Evolutionary conservation across 192 early-diverging fungal genomes (phyloP), one percentile per base, ranked within the genome.

Genomic region (Pilaira anomala): DNA sequence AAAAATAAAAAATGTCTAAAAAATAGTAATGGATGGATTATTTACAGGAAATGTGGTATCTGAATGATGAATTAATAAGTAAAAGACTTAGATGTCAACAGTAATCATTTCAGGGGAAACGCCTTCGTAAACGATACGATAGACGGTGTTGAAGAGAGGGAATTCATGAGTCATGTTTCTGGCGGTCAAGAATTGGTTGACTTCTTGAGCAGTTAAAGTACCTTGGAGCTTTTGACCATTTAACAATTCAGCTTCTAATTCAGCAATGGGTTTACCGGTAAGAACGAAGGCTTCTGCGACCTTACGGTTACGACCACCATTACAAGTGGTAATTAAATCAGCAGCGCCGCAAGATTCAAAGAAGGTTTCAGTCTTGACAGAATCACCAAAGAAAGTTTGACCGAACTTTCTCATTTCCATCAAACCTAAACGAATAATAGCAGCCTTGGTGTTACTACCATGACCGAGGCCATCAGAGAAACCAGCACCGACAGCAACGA

Each of bases 171-270:
- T 68, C 48, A 88, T 67, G 3, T 82, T 71, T 41, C 87, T 78
- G 49, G 77, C 78, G 44, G 76, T 78, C 59, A 97, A 80, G 63
- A 96, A 93, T 65, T 84, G 70, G 72, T 93, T 71, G 25, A 97
- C 85, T 68, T 98, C 94, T 71, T 87, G 76, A 14, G 92, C 88
- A 0, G 97, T 97, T 55, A 92, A 76, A 13, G 93, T 93, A 48
- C 97, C 97, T 78, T 98, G 97, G 49, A 98, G 77, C 73, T 98
- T 98, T 66, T 98, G 97, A 39, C 97, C 97, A 66, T 96, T 94
- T 44, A 98, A 83, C 75, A 97, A 74, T 57, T 96, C 94, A 57
- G 84, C 70, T 67, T 98, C 95, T n/a, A 98, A 80, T 71, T 85
- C 81, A 42, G 90, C 85, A 83, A 98, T 93, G 18, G 93, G 83